Evolutionary conservation across 2,329 filamentous ascomycete genomes (phyloP).

Genomic region (Graphium sp.): DNA sequence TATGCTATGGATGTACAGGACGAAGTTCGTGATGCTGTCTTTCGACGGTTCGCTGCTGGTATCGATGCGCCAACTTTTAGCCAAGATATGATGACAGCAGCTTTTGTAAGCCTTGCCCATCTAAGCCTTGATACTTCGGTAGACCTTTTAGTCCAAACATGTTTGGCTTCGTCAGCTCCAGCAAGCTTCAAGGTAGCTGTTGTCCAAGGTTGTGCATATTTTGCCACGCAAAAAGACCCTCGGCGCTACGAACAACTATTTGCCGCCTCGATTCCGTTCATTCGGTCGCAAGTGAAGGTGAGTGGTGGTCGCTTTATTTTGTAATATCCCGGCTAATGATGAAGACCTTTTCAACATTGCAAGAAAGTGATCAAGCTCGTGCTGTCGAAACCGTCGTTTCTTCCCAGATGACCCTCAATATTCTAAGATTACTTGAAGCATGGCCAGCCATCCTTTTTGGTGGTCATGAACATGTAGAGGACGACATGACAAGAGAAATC

Average conservation of each 20-base stretch:
- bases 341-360: too few relatives aligned
- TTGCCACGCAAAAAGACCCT: conserved; percentile 33
- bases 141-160: conserved; percentile 36
- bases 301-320: conserved; percentile 6
- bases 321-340: too few relatives aligned
- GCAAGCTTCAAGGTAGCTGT: conserved; percentile 44
- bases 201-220: conserved; percentile 45
- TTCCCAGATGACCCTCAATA: conserved; percentile 27
- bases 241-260: conserved; percentile 38
- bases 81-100: conserved; percentile 46
- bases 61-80: conserved; percentile 36
- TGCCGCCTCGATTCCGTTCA: conserved; percentile 33
- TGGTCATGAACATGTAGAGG: conserved; percentile 1
- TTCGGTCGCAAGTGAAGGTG: conserved; percentile 40
- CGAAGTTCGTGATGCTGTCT: conserved; percentile 49
- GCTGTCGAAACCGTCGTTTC: conserved; percentile 14
- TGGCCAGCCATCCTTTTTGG: conserved; percentile 19
- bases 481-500: conserved; percentile 15
- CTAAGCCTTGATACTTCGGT: conserved; percentile 42
- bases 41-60: conserved; percentile 30
- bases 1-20: conserved; percentile 56
- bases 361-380: conserved; percentile 2
- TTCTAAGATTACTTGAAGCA: conserved; percentile 39
- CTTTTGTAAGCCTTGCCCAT: conserved; percentile 47
- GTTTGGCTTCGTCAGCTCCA: conserved; percentile 38